These are phyloP conservation scores for Coemansia sp. DNA, from an alignment of 192 early-diverging fungal genomes.

Conservation along the genomic window DNA sequence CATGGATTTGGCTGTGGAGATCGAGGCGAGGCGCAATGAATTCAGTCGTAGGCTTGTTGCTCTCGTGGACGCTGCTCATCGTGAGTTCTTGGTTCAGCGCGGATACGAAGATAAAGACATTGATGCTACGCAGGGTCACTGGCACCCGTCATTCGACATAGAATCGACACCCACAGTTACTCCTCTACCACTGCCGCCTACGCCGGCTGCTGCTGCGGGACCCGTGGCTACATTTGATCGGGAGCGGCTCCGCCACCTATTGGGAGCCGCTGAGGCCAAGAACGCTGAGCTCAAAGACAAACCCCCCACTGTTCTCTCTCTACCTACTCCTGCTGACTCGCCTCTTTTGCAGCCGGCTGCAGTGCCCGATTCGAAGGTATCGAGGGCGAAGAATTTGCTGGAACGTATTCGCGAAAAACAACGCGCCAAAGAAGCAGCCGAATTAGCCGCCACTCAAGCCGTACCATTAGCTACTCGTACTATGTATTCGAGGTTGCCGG, in stretches of 20 bases:
- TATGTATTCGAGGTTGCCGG: constrained; percentile 52
- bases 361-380: constrained; percentile 4
- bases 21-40: constrained; percentile 33
- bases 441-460: not conserved
- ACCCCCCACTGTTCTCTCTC: not conserved
- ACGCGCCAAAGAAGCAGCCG: constrained; percentile 26
- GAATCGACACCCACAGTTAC: constrained; percentile 24
- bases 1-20: constrained; percentile 30
- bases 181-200: constrained; percentile 34
- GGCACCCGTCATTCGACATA: constrained; percentile 44
- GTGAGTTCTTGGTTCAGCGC: constrained; percentile 24
- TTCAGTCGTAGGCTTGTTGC: constrained; percentile 19
- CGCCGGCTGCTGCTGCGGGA: not conserved
- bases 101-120: constrained; percentile 19
- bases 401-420: constrained; percentile 58
- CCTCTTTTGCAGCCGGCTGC: constrained; percentile 13
- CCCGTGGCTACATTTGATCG: constrained; percentile 33
- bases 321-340: constrained; percentile 34
- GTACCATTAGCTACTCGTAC: constrained; percentile 27
- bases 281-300: not conserved
- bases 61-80: constrained; percentile 20
- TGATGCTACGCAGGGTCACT: not conserved
- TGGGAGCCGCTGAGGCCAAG: constrained; percentile 8
- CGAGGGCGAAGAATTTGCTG: constrained; percentile 29
- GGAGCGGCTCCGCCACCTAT: constrained; percentile 38